Base-by-base conservation (phyloP, 495 filamentous ascomycete species). In the Wilcoxina mikolae region DNA sequence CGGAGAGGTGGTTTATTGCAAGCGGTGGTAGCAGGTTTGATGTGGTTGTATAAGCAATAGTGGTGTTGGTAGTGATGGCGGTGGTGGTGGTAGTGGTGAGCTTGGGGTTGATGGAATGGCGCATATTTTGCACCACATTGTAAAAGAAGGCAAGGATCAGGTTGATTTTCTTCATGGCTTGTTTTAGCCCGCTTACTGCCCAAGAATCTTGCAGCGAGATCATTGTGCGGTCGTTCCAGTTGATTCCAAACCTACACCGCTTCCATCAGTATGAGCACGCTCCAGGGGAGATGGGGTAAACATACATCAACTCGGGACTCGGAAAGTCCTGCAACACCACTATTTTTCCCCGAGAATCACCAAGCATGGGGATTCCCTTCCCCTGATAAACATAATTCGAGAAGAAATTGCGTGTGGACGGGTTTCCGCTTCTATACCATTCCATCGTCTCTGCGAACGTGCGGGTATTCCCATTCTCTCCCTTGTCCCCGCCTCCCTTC, bases 291-390 rank as follows among this genome's bases (percentile, higher is more conserved):
- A 5, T 18, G 15, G 35, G 20, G 4, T 5, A 5, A 39, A 15
- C 10, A 27, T 11, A 28, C 22, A 29, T 7, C 25, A 44, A 52
- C 4, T 58, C 58, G 7, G 56, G 27, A 0, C 51, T 23, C 12
- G 54, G 49, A 39, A 68, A 68, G 43, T 69, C 62, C 52, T 67
- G 64, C 3, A 70, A 46, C 3, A 69, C 46, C 25, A 69, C 45
- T 0, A 69, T 39, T 28, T 62, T 67, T 23, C 54, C 48, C 9
- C 68, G 55, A 0, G 62, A 53, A 1, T 57, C 57, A 0, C 67
- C 65, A 4, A 70, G 46, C 0, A 54, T 62, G 3, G 65, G 68
- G 11, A 69, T 51, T 33, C 39, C 56, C 56, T 56, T 48, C n/a
- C 33, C 52, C 25, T 35, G 62, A 51, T 52, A 68, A 42, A 43